Evolutionary conservation across 2,329 filamentous ascomycete genomes (phyloP), one percentile per base, ranked within the genome.

Genomic region (Stagonosporopsis rhizophila): DNA sequence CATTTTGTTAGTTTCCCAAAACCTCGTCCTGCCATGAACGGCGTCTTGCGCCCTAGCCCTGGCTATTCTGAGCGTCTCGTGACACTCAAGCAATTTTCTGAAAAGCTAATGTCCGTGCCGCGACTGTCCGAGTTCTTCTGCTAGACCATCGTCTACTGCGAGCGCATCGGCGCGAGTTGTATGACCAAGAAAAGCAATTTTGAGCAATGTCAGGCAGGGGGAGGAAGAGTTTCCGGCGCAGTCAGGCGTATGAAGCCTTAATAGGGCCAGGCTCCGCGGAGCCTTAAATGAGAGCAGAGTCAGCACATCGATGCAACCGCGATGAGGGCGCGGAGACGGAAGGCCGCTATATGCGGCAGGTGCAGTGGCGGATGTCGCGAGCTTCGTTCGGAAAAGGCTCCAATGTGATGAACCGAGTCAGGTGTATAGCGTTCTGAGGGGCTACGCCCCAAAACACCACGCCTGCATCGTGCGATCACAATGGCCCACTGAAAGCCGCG

Each of bases 331-430:
- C 37, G 37, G 46, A 46, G 41, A 38, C 37, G 30, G 53, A n/a
- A 44, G 30, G 30, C 37, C 35, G 37, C 47, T 51, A 39, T 6
- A 39, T 52, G 30, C 27, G 53, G 53, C 47, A 48, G 47, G 41
- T 56, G 42, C 22, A n/a, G 47, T 56, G 53, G 53, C 53, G 53
- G 42, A 51, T 42, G 47, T 56, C 53, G 23, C 23, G 47, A 46
- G 22, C 38, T 34, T 6, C 37, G 27, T 22, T 27, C 35, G 12
- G 30, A 30, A 23, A 11, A 19, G 42, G 45, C 12, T 3, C 20
- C 7, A 14, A 22, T 25, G 35, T n/a, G 30, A 38, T 25, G 20
- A 19, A 22, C n/a, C 30, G 17, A 34, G 44, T 44, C 38, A 23
- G 9, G 23, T 4, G 23, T 6, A 5, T 8, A 25, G 23, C n/a